A percentile compares a stretch with the other conserved stretches of the same genome.
Conservation (phyloP, 345 rosid species). For the Lagerstroemia speciosa region DNA sequence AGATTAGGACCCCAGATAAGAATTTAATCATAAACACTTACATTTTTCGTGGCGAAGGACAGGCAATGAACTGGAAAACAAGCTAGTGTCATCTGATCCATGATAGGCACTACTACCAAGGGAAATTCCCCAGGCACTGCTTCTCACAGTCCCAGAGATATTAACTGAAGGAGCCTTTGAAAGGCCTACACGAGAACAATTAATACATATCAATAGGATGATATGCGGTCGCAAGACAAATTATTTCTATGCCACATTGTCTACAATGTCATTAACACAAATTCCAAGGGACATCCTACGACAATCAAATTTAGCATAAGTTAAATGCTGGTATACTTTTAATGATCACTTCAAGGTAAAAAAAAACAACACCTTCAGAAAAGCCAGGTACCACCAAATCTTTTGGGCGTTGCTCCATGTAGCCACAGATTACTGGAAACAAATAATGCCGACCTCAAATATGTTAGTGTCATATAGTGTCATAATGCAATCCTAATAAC, state of each 20-base stretch:
- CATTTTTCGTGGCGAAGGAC: constrained; percentile 70
- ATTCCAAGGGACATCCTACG: neutral
- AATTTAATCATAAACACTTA: constrained; percentile 17
- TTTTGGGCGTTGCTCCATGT: constrained; percentile 40
- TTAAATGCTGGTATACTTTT: neutral
- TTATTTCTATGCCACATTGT: neutral
- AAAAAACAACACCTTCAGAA: constrained; percentile 21
- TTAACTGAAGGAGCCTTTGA: constrained; percentile 22
- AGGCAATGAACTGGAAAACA: constrained; percentile 80
- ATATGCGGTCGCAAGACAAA: neutral
- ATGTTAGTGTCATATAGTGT: neutral
- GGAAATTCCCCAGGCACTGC: constrained; percentile 47
- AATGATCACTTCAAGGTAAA: constrained; percentile 1
- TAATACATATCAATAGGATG: neutral
- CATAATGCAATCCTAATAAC: neutral
- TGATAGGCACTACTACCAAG: constrained; percentile 22
- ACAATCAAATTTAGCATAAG: neutral
- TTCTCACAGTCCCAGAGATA: constrained; percentile 23
- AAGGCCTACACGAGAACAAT: constrained; percentile 22
- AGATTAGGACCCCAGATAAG: neutral
- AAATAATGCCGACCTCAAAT: neutral
- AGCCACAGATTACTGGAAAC: constrained; percentile 16
- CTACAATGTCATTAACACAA: neutral
- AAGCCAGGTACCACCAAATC: constrained; percentile 18
- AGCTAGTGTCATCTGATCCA: constrained; percentile 54